These are phyloP conservation scores for Bipolaris oryzae DNA, from an alignment of 2,329 filamentous ascomycete genomes.

Conservation along the genomic window DNA sequence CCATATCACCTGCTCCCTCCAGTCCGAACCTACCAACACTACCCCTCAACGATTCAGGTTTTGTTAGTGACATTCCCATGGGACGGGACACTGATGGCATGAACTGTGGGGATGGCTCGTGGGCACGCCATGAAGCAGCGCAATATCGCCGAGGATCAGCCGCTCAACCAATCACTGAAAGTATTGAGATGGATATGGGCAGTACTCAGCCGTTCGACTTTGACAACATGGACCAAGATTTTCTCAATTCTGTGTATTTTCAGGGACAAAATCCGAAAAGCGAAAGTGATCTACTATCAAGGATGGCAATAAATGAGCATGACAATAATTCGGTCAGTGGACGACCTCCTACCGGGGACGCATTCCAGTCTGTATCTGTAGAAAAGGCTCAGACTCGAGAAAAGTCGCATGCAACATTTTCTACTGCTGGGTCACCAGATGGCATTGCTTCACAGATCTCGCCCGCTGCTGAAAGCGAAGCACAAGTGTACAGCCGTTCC, in stretches of 20 bases:
- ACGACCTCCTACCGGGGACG: slow-evolving; percentile 5
- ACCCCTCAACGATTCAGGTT: slow-evolving; percentile 72
- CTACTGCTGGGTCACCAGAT: slow-evolving; percentile 30
- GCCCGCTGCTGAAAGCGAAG: slow-evolving; percentile 26
- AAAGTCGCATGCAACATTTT: slow-evolving; percentile 7
- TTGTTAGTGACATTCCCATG: slow-evolving; percentile 80
- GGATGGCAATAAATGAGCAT: slow-evolving; percentile 5
- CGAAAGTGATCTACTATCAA: slow-evolving; percentile 4
- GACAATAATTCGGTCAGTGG: background rate
- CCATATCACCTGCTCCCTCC: slow-evolving; percentile 69
- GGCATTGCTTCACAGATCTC: slow-evolving; percentile 23
- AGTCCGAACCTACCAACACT: slow-evolving; percentile 73
- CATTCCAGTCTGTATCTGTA: slow-evolving; percentile 3
- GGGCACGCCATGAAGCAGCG: slow-evolving; percentile 28
- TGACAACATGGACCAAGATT: slow-evolving; percentile 14
- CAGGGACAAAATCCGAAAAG: slow-evolving; percentile 8
- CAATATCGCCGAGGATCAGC: slow-evolving; percentile 19
- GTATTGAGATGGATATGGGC: slow-evolving; percentile 27
- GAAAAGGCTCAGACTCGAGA: slow-evolving; percentile 8
- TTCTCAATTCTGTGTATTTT: slow-evolving; percentile 12
- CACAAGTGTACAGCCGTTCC: slow-evolving; percentile 29
- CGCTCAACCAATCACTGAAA: slow-evolving; percentile 27
- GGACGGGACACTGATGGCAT: slow-evolving; percentile 69
- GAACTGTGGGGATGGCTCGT: slow-evolving; percentile 36
- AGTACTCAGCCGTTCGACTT: slow-evolving; percentile 11